Evolutionary conservation across 2,329 filamentous ascomycete genomes (phyloP).

Genomic region (Onygena corvina): DNA sequence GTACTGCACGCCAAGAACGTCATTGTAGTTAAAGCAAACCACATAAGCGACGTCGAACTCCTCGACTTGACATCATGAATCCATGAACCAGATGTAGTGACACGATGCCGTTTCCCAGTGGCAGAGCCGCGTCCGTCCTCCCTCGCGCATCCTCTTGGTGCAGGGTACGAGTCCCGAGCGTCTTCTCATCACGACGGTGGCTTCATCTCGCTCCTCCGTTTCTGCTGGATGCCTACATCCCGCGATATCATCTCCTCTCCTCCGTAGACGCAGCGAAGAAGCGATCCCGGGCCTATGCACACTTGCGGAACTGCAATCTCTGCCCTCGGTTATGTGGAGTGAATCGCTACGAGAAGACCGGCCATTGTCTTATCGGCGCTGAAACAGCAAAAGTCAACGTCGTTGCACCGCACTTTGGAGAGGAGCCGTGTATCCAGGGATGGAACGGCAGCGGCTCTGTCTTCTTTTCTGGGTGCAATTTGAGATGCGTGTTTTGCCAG

Average conservation of each 20-base stretch:
- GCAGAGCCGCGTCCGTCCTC: neutral
- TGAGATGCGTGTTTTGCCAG: slow-evolving; percentile 64
- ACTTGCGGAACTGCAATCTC: slow-evolving; percentile 67
- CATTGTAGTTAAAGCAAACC: neutral
- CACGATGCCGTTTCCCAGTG: neutral
- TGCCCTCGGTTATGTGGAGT: slow-evolving; percentile 67
- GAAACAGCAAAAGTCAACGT: slow-evolving; percentile 67
- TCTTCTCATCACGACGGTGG: slow-evolving; percentile 8
- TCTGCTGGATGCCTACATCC: slow-evolving; percentile 61
- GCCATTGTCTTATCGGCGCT: slow-evolving; percentile 63
- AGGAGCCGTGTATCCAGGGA: slow-evolving; percentile 73
- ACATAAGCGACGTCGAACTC: neutral
- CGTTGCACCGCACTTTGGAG: slow-evolving; percentile 75
- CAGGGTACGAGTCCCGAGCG: too few relatives aligned
- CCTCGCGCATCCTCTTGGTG: neutral
- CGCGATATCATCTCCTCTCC: slow-evolving; percentile 57
- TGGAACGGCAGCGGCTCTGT: slow-evolving; percentile 69
- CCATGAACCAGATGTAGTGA: neutral
- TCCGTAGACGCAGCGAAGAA: slow-evolving; percentile 60
- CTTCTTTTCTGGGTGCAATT: slow-evolving; percentile 67
- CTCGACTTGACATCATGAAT: neutral
- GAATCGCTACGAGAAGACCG: slow-evolving; percentile 68
- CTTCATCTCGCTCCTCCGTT: slow-evolving; percentile 46
- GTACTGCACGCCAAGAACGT: slow-evolving; percentile 1
- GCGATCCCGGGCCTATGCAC: slow-evolving; percentile 58